Conservation (phyloP, 441 rosid species). For the Jatropha podagrica region DNA sequence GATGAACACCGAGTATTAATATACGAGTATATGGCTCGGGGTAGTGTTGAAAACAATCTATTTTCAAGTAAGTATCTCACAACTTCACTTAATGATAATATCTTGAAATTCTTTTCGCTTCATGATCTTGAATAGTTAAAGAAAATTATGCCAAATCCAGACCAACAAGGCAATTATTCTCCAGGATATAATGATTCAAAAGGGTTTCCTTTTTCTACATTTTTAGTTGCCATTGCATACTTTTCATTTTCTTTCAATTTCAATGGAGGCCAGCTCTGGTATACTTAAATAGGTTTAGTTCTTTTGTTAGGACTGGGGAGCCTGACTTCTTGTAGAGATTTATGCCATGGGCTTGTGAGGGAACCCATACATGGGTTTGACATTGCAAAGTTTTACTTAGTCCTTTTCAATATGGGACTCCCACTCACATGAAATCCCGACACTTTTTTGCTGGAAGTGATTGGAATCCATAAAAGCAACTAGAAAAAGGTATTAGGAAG, state of each 20-base stretch:
- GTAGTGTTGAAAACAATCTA: slow-evolving; percentile 84
- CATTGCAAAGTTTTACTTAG: too few species aligned
- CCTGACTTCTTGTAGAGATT: too few species aligned
- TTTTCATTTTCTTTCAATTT: too few species aligned
- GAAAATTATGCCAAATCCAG: neutral
- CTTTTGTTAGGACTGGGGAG: too few species aligned
- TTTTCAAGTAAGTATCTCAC: slow-evolving; percentile 66
- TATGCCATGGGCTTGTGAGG: too few species aligned
- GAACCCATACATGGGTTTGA: too few species aligned
- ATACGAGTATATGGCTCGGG: slow-evolving; percentile 91
- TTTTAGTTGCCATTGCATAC: neutral
- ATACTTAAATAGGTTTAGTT: too few species aligned
- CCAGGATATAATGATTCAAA: neutral
- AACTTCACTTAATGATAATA: neutral
- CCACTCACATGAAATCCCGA: too few species aligned
- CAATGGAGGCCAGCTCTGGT: too few species aligned
- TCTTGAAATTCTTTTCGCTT: neutral
- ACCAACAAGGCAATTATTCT: neutral
- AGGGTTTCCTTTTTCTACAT: neutral
- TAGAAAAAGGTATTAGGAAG: neutral
- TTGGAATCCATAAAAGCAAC: neutral
- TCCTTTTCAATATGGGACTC: too few species aligned
- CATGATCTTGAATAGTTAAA: neutral
- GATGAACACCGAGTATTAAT: slow-evolving; percentile 84
- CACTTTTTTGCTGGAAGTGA: neutral